Evolutionary conservation across 805 yeast species (phyloP).

Genomic region (Blastobotrys attinorum): DNA sequence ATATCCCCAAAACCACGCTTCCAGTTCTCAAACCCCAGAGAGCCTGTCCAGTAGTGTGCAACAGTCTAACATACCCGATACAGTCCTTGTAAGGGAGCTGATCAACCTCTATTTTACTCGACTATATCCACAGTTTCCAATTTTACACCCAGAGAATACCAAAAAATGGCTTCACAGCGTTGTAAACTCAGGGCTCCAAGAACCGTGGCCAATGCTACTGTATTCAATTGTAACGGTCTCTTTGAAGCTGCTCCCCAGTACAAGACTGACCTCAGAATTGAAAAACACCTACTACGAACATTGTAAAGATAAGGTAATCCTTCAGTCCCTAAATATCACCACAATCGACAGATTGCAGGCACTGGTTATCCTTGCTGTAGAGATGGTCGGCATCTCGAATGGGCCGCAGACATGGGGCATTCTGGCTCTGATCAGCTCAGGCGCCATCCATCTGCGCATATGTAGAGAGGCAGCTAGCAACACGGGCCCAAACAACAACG

Average conservation of each 20-base stretch:
- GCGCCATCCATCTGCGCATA: slow-evolving; percentile 15
- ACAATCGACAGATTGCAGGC: slow-evolving; percentile 21
- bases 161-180: slow-evolving; percentile 3
- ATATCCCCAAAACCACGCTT: too few species aligned
- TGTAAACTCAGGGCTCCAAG: background rate
- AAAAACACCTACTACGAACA: slow-evolving; percentile 11
- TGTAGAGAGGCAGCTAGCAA: too few species aligned
- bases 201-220: slow-evolving; percentile 11
- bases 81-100: slow-evolving; percentile 25
- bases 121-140: slow-evolving; percentile 77
- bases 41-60: too few species aligned
- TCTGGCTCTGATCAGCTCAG: slow-evolving; percentile 19
- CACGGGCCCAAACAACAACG: background rate
- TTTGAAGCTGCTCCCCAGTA: slow-evolving; percentile 14
- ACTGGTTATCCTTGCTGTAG: slow-evolving; percentile 19
- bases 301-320: slow-evolving; percentile 18
- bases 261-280: slow-evolving; percentile 6
- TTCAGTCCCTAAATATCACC: slow-evolving; percentile 17
- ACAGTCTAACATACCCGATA: slow-evolving; percentile 6
- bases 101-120: slow-evolving; percentile 69
- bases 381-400: slow-evolving; percentile 22
- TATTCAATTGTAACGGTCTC: slow-evolving; percentile 19
- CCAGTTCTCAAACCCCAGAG: too few species aligned
- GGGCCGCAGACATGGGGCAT: slow-evolving; percentile 26
- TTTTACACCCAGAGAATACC: slow-evolving; percentile 40